Percentiles rank a stretch among this genome's conserved stretches.
Conservation (phyloP, 2,329 filamentous ascomycete species). For the Hypoxylon sp. region DNA sequence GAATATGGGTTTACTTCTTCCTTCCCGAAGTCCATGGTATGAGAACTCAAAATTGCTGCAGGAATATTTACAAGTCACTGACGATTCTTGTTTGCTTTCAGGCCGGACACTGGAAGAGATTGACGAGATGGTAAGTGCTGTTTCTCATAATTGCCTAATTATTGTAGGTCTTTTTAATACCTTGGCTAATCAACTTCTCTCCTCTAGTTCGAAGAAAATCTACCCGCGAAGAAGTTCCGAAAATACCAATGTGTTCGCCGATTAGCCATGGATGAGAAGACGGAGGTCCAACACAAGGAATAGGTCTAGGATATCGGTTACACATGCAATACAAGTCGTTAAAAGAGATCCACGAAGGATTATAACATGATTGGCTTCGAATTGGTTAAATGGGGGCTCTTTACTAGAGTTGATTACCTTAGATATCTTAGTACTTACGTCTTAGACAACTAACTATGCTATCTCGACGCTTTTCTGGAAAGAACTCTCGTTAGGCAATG, state of each 20-base stretch:
- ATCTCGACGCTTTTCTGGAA: too few relatives aligned
- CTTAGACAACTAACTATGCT: too few relatives aligned
- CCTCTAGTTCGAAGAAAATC: conserved; percentile 34
- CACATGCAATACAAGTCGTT: not conserved
- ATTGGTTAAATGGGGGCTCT: too few relatives aligned
- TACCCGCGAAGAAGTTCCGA: conserved; percentile 37
- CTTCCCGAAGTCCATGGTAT: conserved; percentile 56
- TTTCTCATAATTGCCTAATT: not conserved
- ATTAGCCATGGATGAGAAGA: conserved; percentile 26
- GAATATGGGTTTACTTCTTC: conserved; percentile 51
- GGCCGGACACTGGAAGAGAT: conserved; percentile 56
- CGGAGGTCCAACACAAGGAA: conserved; percentile 22
- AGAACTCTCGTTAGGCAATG: too few relatives aligned
- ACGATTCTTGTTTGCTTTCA: not conserved
- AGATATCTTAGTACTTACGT: too few relatives aligned
- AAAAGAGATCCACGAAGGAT: not conserved
- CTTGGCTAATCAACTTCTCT: not conserved
- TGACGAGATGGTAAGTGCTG: conserved; percentile 52
- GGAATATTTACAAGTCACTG: not conserved
- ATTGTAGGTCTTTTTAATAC: not conserved
- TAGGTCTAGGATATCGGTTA: not conserved
- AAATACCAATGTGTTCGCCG: conserved; percentile 33
- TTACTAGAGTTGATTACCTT: too few relatives aligned
- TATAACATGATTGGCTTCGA: too few relatives aligned
- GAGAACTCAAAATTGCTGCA: not conserved